A percentile compares a stretch with the other conserved stretches of the same genome.
Evolutionary conservation across 129 eudicot species (phyloP).

Genomic region (Flaveria sonorensis): DNA sequence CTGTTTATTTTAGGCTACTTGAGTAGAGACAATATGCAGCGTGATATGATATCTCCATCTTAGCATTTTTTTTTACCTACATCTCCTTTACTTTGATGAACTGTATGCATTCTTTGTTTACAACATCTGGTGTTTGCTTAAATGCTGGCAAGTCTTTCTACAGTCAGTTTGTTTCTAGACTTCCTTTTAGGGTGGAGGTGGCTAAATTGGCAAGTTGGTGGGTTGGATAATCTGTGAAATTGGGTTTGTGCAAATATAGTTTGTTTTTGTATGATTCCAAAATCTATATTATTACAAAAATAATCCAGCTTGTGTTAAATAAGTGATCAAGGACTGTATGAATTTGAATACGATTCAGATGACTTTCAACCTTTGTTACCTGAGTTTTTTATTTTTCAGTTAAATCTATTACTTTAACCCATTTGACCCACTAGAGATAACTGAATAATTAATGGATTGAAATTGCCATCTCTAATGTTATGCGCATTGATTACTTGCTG

Average conservation of each 20-base stretch:
- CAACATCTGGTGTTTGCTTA: neutral
- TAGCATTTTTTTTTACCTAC: too few species aligned
- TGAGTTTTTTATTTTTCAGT: neutral
- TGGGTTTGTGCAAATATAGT: neutral
- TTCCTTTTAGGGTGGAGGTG: neutral
- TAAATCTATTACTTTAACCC: neutral
- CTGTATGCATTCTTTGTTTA: neutral
- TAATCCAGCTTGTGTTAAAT: neutral
- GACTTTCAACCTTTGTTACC: neutral
- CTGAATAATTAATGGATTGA: neutral
- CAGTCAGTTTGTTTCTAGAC: slow-evolving; percentile 1
- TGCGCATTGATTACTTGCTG: neutral
- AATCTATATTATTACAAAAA: neutral
- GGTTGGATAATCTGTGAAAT: neutral
- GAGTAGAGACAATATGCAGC: neutral
- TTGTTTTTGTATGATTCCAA: neutral
- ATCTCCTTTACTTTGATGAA: neutral
- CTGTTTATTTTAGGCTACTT: neutral
- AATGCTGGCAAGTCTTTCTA: neutral
- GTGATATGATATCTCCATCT: neutral
- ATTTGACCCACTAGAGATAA: neutral
- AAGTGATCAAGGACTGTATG: neutral
- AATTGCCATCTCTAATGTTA: neutral
- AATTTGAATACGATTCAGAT: neutral
- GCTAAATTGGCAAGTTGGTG: neutral